phyloP scores from a whole-genome alignment of 768 basidiomycete genomes.

The Zangia roseola region DNA sequence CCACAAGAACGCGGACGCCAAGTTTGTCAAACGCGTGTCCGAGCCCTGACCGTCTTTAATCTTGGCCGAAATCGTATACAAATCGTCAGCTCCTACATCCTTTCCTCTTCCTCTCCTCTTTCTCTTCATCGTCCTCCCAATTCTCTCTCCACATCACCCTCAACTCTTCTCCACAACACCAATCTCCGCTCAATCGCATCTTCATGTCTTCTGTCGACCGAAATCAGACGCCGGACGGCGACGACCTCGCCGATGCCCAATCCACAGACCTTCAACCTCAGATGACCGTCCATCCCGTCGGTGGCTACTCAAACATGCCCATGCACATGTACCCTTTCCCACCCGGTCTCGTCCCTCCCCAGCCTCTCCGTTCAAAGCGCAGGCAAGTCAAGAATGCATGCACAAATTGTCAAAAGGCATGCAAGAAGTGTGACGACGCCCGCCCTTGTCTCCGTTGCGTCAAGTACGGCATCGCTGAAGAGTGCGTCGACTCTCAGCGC shows the following conservation, averaged over 20 bases:
- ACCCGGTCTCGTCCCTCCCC: conserved; percentile 42
- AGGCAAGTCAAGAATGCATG: conserved; percentile 90
- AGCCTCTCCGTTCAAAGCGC: conserved; percentile 69
- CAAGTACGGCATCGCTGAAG: conserved; percentile 84
- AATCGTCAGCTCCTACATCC: conserved; percentile 28
- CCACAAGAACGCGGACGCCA: conserved; percentile 30
- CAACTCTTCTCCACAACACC: conserved; percentile 31
- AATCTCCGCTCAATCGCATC: conserved; percentile 18
- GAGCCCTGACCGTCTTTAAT: conserved; percentile 35
- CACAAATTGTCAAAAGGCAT: conserved; percentile 87
- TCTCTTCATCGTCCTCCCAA: conserved; percentile 14
- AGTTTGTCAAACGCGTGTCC: conserved; percentile 38
- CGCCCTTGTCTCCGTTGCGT: conserved; percentile 91
- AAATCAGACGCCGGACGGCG: conserved; percentile 40
- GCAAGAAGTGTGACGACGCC: conserved; percentile 91
- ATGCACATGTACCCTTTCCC: conserved; percentile 75
- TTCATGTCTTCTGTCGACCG: conserved; percentile 39
- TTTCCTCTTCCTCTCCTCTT: conserved; percentile 3
- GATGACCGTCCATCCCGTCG: conserved; percentile 51
- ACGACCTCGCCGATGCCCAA: conserved; percentile 35
- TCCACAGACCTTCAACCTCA: conserved; percentile 42
- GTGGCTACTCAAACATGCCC: conserved; percentile 49
- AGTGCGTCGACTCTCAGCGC: conserved; percentile 86
- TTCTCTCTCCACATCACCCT: conserved; percentile 36
- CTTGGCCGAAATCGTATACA: conserved; percentile 32